Percentiles rank a stretch among this genome's conserved stretches.
phyloP scores from a whole-genome alignment of 2,329 filamentous ascomycete species.

The Aspergillus ustus region DNA sequence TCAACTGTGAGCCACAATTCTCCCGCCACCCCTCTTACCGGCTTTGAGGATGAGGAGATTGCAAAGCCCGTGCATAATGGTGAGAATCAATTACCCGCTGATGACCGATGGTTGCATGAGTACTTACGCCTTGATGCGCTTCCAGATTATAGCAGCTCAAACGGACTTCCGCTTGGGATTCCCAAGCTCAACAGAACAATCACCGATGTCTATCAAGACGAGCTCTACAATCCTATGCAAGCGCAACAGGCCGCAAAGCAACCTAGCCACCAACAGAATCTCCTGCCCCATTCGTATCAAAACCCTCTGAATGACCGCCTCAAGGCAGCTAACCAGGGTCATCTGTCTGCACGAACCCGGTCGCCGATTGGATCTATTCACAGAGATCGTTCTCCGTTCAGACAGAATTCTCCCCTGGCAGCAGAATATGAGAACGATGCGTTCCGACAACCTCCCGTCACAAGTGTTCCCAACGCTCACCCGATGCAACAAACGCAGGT shows the following conservation, averaged over 20 bases:
- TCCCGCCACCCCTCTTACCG: slow-evolving; percentile 64
- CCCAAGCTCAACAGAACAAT: slow-evolving; percentile 85
- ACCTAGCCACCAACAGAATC: slow-evolving; percentile 35
- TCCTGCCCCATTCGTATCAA: slow-evolving; percentile 59
- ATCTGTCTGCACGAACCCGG: slow-evolving; percentile 65
- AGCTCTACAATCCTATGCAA: slow-evolving; percentile 69
- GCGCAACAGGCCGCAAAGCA: slow-evolving; percentile 43
- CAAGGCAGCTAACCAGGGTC: slow-evolving; percentile 77
- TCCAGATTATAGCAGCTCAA: slow-evolving; percentile 58
- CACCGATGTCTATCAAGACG: slow-evolving; percentile 82
- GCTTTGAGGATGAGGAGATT: slow-evolving; percentile 58
- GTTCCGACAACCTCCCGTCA: slow-evolving; percentile 45
- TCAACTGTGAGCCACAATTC: slow-evolving; percentile 66
- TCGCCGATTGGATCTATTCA: slow-evolving; percentile 58
- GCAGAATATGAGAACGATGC: slow-evolving; percentile 47
- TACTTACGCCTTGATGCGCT: slow-evolving; percentile 68
- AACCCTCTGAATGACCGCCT: slow-evolving; percentile 75
- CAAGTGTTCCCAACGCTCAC: slow-evolving; percentile 40
- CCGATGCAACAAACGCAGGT: slow-evolving; percentile 36
- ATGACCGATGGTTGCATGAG: slow-evolving; percentile 59
- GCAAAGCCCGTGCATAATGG: slow-evolving; percentile 58
- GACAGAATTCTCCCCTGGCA: slow-evolving; percentile 69
- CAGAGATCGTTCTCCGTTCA: slow-evolving; percentile 80
- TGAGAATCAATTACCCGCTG: slow-evolving; percentile 52
- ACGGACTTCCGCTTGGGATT: slow-evolving; percentile 50